Base-by-base conservation (phyloP, 345 rosid genomes). In the Erucastrum elatum region DNA sequence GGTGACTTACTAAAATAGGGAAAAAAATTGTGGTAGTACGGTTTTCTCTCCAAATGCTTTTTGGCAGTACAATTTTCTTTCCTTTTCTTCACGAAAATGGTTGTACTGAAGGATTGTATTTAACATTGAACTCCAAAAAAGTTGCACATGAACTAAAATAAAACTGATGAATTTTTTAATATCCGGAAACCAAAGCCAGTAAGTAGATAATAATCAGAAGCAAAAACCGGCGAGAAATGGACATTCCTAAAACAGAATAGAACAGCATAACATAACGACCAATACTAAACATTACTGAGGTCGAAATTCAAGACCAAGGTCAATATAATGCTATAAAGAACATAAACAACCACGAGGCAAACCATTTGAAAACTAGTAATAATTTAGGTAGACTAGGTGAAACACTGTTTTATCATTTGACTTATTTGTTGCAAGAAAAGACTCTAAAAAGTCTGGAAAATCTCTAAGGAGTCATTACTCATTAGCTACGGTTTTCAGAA, bases 51-150 rank as follows among this genome's bases (percentile, higher is more conserved):
- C 11, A 31, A 41, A 13, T 59, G n/a, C 26, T 64, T 76, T 68
- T 16, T 49, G 51, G 9, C 46, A 60, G 79, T 76, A 68, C 74
- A 76, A 2, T 29, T 76, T 67, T 2, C 7, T 46, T 4, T 46
- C 4, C 0, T 3, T 66, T 41, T 55, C 66, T 0, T 46, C 11
- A 58, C 41, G 72, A 58, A 12, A 39, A 27, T 75, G 53, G 53
- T 67, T 44, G 60, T 59, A 67, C 79, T 44, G 6, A 4, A 29
- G 31, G 21, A 51, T 51, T n/a, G 1, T n/a, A 49, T 49, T 13
- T 49, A 49, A 49, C 56, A 49, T 49, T n/a, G 56, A 49, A 49
- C 56, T 51, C 56, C 56, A 51, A 51, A 49, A n/a, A 29, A 2
- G 31, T 51, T 5, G n/a, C 8, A 4, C 56, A 51, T 5, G 56